Evolutionary conservation across 140 eudicot species (phyloP).

Genomic region (Flaveria floridana): DNA sequence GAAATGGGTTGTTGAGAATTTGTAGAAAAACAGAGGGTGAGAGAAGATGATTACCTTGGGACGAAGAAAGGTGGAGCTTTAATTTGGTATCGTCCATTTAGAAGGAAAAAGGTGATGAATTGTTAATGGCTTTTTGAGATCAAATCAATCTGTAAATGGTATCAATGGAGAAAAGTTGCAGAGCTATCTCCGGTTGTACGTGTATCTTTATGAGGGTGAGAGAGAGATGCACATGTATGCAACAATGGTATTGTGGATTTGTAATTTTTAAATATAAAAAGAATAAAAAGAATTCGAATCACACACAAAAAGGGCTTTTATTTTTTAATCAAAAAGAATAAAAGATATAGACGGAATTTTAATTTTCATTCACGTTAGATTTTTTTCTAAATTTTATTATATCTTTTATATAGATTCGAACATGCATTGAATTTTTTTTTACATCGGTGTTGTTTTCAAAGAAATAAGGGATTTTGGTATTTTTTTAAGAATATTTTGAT

Average conservation of each 20-base stretch:
- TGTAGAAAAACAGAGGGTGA: not conserved
- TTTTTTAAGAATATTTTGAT: too few relatives aligned
- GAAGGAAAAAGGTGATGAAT: conserved; percentile 37
- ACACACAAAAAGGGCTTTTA: conserved; percentile 18
- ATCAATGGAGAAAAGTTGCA: conserved; percentile 30
- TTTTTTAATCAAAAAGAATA: conserved; percentile 2
- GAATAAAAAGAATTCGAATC: conserved; percentile 39
- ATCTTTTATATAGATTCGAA: too few relatives aligned
- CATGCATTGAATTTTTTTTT: too few relatives aligned
- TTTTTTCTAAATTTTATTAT: too few relatives aligned
- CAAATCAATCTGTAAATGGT: conserved; percentile 42
- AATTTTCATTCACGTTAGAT: too few relatives aligned
- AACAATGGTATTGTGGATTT: conserved; percentile 46
- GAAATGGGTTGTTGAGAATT: not conserved
- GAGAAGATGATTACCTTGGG: conserved; percentile 40
- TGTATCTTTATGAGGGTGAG: conserved; percentile 30
- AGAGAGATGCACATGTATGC: conserved; percentile 62
- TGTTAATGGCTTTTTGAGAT: conserved; percentile 38
- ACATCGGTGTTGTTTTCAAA: too few relatives aligned
- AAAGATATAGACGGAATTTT: not conserved
- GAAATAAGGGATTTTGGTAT: too few relatives aligned
- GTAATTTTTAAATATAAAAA: conserved; percentile 8
- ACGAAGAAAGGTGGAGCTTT: conserved; percentile 54
- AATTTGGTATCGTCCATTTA: conserved; percentile 38
- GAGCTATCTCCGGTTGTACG: conserved; percentile 24